Base-by-base conservation (phyloP, 805 yeast species). In the Nakazawaea pomicola region DNA sequence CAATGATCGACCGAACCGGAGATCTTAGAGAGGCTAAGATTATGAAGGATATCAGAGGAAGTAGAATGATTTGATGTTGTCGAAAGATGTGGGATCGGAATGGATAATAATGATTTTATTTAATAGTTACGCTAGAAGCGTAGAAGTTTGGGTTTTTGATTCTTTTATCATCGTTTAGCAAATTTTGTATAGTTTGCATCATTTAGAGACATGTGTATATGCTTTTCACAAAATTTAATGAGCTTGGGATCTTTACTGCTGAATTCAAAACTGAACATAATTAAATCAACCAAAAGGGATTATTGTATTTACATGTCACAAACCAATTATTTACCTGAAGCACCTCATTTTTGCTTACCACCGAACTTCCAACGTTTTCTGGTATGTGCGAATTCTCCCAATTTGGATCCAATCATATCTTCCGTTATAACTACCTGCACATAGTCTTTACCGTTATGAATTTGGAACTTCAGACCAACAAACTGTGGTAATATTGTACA, bases 401-500 rank as follows among this genome's bases (percentile, higher is more conserved):
- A 67, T 59, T 91, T 93, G 51, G 81, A 76, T 15, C 99, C 99
- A 46, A 93, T 96, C 99, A 93, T 93, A 53, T 93, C 93, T 58
- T 93, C 97, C 7, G 83, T 77, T 21, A 93, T 76, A 49, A 82
- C 87, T 40, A 93, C 73, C 38, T 88, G 87, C 29, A 89, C 95
- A 57, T 90, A 93, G 52, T 88, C 95, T 57, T 83, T 86, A 21
- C 99, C 99, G 63, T 93, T 93, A 65, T 93, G 99, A 27, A 93
- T 86, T 62, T 93, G 95, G 62, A 93, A 93, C 53, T 80, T 83
- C 43, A 93, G 69, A 4, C 99, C 99, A 25, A 93, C 96, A 64
- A 93, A 91, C 58, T 88, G 95, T 16, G 99, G 99, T 37, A 93
- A 67, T 41, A 93, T 86, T 15, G 98, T 93, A 57, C 98, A 93